Evolutionary conservation across 306 rosid genomes (phyloP).

Genomic region (Lithocarpus polystachyus): DNA sequence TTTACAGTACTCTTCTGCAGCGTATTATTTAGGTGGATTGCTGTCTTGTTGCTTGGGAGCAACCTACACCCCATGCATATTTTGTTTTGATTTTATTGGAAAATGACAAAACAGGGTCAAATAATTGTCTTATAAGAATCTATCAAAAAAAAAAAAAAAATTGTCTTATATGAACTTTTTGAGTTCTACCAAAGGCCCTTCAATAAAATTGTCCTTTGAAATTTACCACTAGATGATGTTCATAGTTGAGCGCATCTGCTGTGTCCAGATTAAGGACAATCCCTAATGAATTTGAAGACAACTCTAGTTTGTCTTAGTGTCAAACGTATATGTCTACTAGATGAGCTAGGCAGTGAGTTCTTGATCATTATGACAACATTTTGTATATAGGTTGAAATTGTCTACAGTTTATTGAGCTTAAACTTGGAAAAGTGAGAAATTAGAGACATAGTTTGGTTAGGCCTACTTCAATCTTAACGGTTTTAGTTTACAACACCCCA

Average conservation of each 20-base stretch:
- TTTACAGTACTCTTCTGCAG: background rate
- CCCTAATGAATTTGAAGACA: too few relatives aligned
- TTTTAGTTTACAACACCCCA: background rate
- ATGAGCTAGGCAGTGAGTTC: background rate
- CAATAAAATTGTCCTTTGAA: background rate
- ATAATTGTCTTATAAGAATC: too few relatives aligned
- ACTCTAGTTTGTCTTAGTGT: background rate
- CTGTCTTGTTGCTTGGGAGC: background rate
- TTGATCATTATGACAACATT: background rate
- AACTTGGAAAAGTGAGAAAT: background rate
- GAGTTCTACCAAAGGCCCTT: background rate
- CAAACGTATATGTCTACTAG: background rate
- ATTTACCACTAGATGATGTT: background rate
- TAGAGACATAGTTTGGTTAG: background rate
- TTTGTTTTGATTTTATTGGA: background rate
- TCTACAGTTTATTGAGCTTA: background rate
- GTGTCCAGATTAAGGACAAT: too few relatives aligned
- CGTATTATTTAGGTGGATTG: background rate
- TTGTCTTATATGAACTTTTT: background rate
- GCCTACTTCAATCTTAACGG: background rate
- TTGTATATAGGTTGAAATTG: background rate
- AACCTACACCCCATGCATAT: background rate
- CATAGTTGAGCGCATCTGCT: background rate
- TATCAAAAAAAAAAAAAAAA: background rate
- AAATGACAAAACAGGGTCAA: background rate